A percentile compares a stretch with the other conserved stretches of the same genome.
These are phyloP conservation scores for Ogataea hybrid DNA, from an alignment of 1,139 yeast genomes.

Conservation along the genomic window DNA sequence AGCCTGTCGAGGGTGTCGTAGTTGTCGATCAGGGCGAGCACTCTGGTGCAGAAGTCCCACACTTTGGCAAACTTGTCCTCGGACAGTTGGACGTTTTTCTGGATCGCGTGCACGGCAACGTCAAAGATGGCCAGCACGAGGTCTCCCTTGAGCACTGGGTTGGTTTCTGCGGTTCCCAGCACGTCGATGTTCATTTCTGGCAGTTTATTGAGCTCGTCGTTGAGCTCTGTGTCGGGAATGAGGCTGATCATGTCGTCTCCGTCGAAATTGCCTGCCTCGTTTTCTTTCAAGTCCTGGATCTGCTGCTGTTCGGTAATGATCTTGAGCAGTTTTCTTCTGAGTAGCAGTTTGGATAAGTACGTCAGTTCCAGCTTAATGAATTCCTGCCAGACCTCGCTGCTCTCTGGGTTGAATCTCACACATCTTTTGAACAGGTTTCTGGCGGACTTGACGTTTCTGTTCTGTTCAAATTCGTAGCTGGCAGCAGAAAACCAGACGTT, in stretches of 20 bases:
- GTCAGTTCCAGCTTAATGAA: constrained; percentile 87
- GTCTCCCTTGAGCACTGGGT: constrained; percentile 90
- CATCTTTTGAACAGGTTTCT: constrained; percentile 84
- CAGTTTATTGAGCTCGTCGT: constrained; percentile 62
- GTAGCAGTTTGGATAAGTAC: constrained; percentile 77
- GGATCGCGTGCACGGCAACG: constrained; percentile 56
- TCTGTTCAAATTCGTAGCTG: constrained; percentile 84
- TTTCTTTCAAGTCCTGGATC: constrained; percentile 46
- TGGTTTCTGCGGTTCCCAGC: constrained; percentile 81
- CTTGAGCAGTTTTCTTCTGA: constrained; percentile 81
- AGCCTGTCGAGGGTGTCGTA: constrained; percentile 69
- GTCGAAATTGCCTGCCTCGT: constrained; percentile 34
- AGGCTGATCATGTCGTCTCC: constrained; percentile 42
- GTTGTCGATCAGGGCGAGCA: constrained; percentile 58
- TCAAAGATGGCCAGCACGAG: constrained; percentile 82
- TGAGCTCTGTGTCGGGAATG: constrained; percentile 51
- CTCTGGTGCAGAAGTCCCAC: constrained; percentile 44
- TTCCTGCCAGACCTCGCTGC: constrained; percentile 72
- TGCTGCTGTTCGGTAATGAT: constrained; percentile 73
- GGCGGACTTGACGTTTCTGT: constrained; percentile 88
- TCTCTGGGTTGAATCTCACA: constrained; percentile 77
- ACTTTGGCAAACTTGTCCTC: constrained; percentile 37
- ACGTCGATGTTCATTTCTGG: constrained; percentile 89
- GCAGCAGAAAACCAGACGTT: constrained; percentile 96
- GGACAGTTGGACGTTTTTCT: constrained; percentile 35